phyloP scores from a whole-genome alignment of 2,329 filamentous ascomycete genomes.

The Sphaerulina musiva region DNA sequence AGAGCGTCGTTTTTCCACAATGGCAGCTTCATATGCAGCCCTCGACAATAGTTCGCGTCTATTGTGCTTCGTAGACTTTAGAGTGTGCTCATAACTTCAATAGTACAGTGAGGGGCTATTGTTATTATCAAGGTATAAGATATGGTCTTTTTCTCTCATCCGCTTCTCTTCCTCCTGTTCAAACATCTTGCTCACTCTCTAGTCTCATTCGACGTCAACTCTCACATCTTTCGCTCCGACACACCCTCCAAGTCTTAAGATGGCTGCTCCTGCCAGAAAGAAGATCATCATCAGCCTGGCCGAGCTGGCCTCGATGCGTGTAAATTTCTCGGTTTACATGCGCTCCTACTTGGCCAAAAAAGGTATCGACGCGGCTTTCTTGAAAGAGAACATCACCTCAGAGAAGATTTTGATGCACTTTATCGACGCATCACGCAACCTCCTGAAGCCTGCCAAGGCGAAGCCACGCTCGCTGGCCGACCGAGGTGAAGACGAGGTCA shows the following conservation, averaged over 20 bases:
- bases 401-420: background rate
- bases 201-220: background rate
- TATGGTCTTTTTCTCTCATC: background rate
- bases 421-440: background rate
- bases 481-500: background rate
- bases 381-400: background rate
- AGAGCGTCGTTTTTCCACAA: background rate
- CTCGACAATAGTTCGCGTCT: background rate
- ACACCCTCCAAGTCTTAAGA: background rate
- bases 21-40: background rate
- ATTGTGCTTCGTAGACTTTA: background rate
- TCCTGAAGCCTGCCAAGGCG: background rate
- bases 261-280: background rate
- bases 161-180: background rate
- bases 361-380: slow-evolving; percentile 1
- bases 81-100: background rate
- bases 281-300: background rate
- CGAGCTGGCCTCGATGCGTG: slow-evolving; percentile 5
- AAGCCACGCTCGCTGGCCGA: background rate
- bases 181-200: background rate
- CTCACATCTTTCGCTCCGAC: background rate
- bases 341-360: background rate
- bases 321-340: background rate
- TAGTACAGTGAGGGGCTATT: background rate
- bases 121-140: background rate